Conservation (phyloP, 192 early-diverging fungal genomes). For the Gorgonomyces haynaldii region DNA sequence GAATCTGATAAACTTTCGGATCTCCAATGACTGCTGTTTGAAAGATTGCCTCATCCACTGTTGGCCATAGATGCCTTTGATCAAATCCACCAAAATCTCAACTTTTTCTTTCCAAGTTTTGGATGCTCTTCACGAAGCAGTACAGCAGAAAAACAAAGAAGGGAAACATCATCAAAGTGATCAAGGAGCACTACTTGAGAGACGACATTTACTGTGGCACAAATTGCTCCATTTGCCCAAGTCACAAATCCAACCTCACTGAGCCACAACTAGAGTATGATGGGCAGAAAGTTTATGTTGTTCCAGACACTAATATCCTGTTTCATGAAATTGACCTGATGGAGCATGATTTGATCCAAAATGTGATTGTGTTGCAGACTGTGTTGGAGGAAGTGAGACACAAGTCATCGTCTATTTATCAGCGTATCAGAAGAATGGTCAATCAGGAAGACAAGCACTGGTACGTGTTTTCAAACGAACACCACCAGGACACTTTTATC, state of each 20-base stretch:
- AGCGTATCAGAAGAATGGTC: constrained; percentile 63
- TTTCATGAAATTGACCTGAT: constrained; percentile 79
- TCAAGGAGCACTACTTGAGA: constrained; percentile 93
- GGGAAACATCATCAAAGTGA: constrained; percentile 83
- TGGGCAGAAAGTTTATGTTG: constrained; percentile 41
- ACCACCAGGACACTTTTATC: constrained; percentile 79
- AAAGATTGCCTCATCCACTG: not conserved
- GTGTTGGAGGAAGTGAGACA: constrained; percentile 86
- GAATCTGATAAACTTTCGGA: not conserved
- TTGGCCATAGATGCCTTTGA: not conserved
- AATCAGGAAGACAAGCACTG: constrained; percentile 63
- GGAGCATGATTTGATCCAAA: constrained; percentile 72
- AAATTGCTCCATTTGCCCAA: constrained; percentile 26
- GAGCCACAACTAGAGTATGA: constrained; percentile 17
- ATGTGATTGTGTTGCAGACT: constrained; percentile 89
- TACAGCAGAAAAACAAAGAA: constrained; percentile 85
- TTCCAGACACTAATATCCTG: constrained; percentile 95
- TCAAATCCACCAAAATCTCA: too few species aligned
- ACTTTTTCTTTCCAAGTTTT: constrained; percentile 5
- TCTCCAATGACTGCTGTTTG: not conserved
- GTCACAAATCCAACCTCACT: constrained; percentile 1
- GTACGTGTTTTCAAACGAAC: constrained; percentile 94
- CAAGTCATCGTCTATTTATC: constrained; percentile 66
- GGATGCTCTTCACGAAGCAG: constrained; percentile 67
- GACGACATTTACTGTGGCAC: constrained; percentile 88